Evolutionary conservation across 768 basidiomycete species (phyloP).

Genomic region (Leucocoprinus birnbaumii): DNA sequence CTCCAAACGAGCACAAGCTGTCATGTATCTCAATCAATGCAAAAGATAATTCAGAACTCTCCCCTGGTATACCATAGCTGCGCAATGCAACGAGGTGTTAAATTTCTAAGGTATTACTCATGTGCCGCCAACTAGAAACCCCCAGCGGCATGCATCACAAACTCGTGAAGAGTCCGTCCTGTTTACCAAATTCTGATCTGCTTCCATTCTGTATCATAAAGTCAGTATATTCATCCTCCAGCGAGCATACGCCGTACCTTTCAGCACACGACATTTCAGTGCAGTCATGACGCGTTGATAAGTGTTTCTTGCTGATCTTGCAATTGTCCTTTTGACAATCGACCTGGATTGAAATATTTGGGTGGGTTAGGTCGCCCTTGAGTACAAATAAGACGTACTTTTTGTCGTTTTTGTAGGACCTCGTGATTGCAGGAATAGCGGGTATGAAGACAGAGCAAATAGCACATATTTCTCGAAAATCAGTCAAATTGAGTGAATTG

Average conservation of each 20-base stretch:
- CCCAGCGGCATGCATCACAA: conserved; percentile 10
- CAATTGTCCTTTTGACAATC: conserved; percentile 4
- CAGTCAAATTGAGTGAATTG: not conserved
- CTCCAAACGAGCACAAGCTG: no score
- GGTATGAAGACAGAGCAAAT: conserved; percentile 8
- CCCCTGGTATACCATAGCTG: no score
- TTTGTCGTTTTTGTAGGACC: conserved; percentile 2
- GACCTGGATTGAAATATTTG: not conserved
- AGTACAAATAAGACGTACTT: not conserved
- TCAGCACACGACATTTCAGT: not conserved
- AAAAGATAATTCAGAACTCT: no score
- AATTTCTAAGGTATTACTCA: not conserved
- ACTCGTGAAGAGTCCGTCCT: not conserved
- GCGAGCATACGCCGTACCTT: not conserved
- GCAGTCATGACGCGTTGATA: conserved; percentile 3
- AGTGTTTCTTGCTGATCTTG: not conserved
- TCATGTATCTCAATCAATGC: no score
- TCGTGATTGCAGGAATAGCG: conserved; percentile 7
- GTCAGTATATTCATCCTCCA: not conserved
- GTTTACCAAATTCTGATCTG: conserved; percentile 1
- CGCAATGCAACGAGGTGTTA: no score
- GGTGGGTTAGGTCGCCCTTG: not conserved
- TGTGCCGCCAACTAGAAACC: not conserved
- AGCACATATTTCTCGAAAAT: not conserved
- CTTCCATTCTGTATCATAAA: not conserved